These are phyloP conservation scores for Gillenia trifoliata DNA, from an alignment of 306 rosid genomes.

Conservation along the genomic window DNA sequence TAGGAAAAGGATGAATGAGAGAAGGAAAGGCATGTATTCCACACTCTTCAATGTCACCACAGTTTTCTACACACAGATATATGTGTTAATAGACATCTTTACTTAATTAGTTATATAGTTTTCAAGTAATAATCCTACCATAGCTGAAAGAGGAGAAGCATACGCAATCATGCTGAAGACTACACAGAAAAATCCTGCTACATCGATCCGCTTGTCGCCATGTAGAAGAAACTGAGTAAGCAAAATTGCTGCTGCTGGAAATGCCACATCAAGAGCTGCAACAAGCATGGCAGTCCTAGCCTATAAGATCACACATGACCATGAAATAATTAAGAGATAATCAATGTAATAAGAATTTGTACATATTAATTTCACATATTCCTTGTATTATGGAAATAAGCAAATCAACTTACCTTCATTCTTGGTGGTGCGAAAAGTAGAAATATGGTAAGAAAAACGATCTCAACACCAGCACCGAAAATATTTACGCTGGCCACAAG, in stretches of 20 bases:
- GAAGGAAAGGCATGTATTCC: slow-evolving; percentile 34
- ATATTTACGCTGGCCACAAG: slow-evolving; percentile 25
- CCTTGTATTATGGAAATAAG: background rate
- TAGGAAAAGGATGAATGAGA: slow-evolving; percentile 25
- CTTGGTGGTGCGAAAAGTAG: slow-evolving; percentile 27
- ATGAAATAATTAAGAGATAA: background rate
- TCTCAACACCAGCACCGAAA: slow-evolving; percentile 29
- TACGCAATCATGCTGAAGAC: slow-evolving; percentile 31
- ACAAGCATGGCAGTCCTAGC: slow-evolving; percentile 29
- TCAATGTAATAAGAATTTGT: background rate
- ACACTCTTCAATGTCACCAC: slow-evolving; percentile 25
- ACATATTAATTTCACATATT: no score
- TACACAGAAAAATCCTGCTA: slow-evolving; percentile 20
- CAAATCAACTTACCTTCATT: slow-evolving; percentile 20
- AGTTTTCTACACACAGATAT: slow-evolving; percentile 16
- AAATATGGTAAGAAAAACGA: slow-evolving; percentile 26
- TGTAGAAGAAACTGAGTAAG: slow-evolving; percentile 21
- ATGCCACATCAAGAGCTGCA: slow-evolving; percentile 16
- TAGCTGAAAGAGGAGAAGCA: slow-evolving; percentile 37
- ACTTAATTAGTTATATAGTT: background rate
- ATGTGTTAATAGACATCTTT: background rate
- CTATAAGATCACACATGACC: slow-evolving; percentile 5
- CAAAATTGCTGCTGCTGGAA: slow-evolving; percentile 26
- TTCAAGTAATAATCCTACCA: slow-evolving; percentile 4
- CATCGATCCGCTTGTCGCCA: slow-evolving; percentile 19